These are phyloP conservation scores for Aspergillus sp. DNA, from an alignment of 2,329 filamentous ascomycete species.

Conservation along the genomic window DNA sequence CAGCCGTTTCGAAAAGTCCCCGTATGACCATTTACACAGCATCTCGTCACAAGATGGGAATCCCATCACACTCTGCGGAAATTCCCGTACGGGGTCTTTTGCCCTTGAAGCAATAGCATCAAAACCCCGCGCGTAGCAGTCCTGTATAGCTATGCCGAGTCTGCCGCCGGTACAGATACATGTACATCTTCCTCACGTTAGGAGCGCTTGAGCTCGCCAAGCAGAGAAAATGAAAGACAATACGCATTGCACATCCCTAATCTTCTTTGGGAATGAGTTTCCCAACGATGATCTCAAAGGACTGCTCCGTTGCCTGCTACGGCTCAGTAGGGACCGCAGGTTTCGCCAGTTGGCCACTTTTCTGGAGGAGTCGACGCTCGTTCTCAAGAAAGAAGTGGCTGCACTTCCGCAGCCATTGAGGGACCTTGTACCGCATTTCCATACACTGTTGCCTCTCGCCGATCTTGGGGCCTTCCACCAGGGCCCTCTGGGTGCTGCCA, in stretches of 20 bases:
- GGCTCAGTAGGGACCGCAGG: conserved; percentile 41
- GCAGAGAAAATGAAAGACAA: conserved; percentile 5
- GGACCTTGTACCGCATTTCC: conserved; percentile 22
- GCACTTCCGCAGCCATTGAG: conserved; percentile 19
- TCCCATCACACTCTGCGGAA: neutral
- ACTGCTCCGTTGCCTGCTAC: conserved; percentile 42
- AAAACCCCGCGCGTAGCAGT: conserved; percentile 1
- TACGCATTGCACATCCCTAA: conserved; percentile 30
- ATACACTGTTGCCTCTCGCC: conserved; percentile 11
- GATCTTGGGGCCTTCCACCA: conserved; percentile 33
- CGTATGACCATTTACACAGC: neutral
- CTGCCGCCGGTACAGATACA: neutral
- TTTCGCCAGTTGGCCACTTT: conserved; percentile 43
- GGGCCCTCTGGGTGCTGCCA: conserved; percentile 43
- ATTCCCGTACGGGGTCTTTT: conserved; percentile 8
- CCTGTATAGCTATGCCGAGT: neutral
- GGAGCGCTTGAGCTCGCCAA: neutral
- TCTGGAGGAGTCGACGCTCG: conserved; percentile 40
- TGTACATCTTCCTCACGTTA: neutral
- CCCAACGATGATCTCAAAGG: conserved; percentile 46
- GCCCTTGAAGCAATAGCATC: conserved; percentile 1
- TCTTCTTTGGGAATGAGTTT: conserved; percentile 52
- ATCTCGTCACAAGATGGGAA: neutral
- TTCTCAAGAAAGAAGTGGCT: conserved; percentile 42
- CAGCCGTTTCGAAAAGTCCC: conserved; percentile 6